Evolutionary conservation across 345 rosid species (phyloP).

Genomic region (Ailanthus altissimus): DNA sequence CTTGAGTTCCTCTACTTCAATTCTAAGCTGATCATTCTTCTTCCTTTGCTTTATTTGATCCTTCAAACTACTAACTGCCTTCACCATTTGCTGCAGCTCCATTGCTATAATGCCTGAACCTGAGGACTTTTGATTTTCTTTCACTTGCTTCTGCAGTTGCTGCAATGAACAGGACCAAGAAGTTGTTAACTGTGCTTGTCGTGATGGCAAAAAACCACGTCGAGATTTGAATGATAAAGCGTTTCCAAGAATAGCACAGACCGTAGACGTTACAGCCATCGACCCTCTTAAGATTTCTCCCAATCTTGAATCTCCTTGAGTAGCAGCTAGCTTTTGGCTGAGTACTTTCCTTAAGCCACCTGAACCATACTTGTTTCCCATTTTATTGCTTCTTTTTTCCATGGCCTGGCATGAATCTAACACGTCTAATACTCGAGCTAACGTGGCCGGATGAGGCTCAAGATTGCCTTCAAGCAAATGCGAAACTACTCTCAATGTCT

Average conservation of each 20-base stretch:
- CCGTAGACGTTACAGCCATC: background rate
- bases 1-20: conserved; percentile 7
- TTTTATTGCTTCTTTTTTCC: conserved; percentile 10
- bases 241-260: conserved; percentile 4
- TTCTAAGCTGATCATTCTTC: background rate
- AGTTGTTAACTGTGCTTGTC: background rate
- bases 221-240: conserved; percentile 17
- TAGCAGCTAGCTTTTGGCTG: background rate
- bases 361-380: background rate
- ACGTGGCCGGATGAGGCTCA: conserved; percentile 3
- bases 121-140: background rate
- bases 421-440: background rate
- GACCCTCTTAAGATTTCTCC: conserved; percentile 11
- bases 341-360: background rate
- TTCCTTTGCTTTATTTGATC: conserved; percentile 8
- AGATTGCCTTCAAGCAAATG: conserved; percentile 6
- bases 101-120: background rate
- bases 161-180: conserved; percentile 6
- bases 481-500: conserved; percentile 4
- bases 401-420: conserved; percentile 8
- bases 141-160: background rate
- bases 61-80: background rate
- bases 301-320: background rate
- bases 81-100: conserved; percentile 13
- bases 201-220: background rate